phyloP scores from a whole-genome alignment of 2,329 filamentous ascomycete species.

The Diplodia mutila region DNA sequence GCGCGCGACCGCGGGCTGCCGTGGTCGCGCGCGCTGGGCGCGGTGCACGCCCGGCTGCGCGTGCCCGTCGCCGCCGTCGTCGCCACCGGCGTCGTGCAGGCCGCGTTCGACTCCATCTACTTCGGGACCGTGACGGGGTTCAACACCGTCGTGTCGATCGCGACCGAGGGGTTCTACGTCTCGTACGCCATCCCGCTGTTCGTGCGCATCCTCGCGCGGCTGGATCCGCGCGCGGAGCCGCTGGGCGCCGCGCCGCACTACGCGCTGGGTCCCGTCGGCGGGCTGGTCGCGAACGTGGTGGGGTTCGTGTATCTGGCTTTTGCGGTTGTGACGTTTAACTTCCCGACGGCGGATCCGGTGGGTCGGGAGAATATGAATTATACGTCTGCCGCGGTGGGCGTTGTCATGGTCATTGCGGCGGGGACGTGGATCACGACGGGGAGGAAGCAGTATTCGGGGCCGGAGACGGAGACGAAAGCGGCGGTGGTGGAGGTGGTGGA shows the following conservation, averaged over 20 bases:
- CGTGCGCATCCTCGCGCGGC: slow-evolving; percentile 54
- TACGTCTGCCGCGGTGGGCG: slow-evolving; percentile 59
- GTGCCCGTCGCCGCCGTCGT: slow-evolving; percentile 57
- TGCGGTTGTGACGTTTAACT: slow-evolving; percentile 60
- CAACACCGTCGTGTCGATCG: slow-evolving; percentile 60
- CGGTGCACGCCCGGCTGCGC: slow-evolving; percentile 50
- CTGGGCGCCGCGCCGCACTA: slow-evolving; percentile 47
- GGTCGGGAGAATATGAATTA: slow-evolving; percentile 62
- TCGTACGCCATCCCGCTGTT: slow-evolving; percentile 62
- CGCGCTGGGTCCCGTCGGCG: slow-evolving; percentile 49
- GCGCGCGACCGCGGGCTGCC: slow-evolving; percentile 59
- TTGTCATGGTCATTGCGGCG: slow-evolving; percentile 56
- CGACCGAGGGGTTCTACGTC: slow-evolving; percentile 61
- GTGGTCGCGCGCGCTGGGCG: slow-evolving; percentile 53
- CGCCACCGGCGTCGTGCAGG: slow-evolving; percentile 52
- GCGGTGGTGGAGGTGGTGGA: not conserved
- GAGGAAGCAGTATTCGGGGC: slow-evolving; percentile 55
- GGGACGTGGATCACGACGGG: slow-evolving; percentile 59
- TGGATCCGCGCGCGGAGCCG: slow-evolving; percentile 36
- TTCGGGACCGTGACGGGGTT: slow-evolving; percentile 60
- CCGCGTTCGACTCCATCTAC: slow-evolving; percentile 59
- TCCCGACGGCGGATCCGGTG: slow-evolving; percentile 57
- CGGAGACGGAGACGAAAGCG: slow-evolving; percentile 33
- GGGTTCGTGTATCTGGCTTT: slow-evolving; percentile 59
- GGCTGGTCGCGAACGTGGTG: slow-evolving; percentile 51